Conservation (phyloP, 2,329 filamentous ascomycete genomes). For the Claviceps sp. region DNA sequence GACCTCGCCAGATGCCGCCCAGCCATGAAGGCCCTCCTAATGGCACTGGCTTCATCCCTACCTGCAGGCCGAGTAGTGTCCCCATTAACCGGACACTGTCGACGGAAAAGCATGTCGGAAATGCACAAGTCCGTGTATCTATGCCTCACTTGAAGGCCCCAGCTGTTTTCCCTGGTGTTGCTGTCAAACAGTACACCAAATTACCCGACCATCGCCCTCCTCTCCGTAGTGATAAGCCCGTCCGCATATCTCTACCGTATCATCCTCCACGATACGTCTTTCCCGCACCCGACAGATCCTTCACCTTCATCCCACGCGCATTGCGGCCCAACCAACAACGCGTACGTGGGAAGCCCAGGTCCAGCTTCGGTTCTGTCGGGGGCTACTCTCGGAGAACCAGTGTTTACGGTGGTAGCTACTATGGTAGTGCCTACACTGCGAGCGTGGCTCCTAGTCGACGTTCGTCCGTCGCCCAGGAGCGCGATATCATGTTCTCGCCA, state of each 20-base stretch:
- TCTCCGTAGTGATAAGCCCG: conserved; percentile 87
- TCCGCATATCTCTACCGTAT: conserved; percentile 78
- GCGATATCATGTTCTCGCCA: conserved; percentile 69
- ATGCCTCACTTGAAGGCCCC: conserved; percentile 64
- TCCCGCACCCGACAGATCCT: conserved; percentile 78
- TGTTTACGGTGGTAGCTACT: conserved; percentile 55
- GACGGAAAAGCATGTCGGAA: conserved; percentile 70
- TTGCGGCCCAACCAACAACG: conserved; percentile 90
- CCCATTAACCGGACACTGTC: conserved; percentile 69
- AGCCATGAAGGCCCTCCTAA: conserved; percentile 38
- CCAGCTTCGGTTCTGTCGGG: conserved; percentile 53
- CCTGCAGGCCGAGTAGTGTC: conserved; percentile 43
- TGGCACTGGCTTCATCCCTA: conserved; percentile 40
- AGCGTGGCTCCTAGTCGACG: conserved; percentile 80
- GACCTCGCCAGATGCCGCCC: conserved; percentile 27
- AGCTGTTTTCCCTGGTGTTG: conserved; percentile 58
- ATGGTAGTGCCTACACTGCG: conserved; percentile 70
- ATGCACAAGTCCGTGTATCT: conserved; percentile 70
- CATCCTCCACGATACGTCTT: conserved; percentile 78
- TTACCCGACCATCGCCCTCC: conserved; percentile 90
- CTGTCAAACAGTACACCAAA: conserved; percentile 83
- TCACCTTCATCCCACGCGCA: conserved; percentile 93
- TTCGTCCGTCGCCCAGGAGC: conserved; percentile 57
- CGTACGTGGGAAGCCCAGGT: conserved; percentile 51
- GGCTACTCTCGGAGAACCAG: conserved; percentile 70